Evolutionary conservation across 1,284 basidiomycete genomes (phyloP).

Genomic region (Pyrrhoderma lamaoense): DNA sequence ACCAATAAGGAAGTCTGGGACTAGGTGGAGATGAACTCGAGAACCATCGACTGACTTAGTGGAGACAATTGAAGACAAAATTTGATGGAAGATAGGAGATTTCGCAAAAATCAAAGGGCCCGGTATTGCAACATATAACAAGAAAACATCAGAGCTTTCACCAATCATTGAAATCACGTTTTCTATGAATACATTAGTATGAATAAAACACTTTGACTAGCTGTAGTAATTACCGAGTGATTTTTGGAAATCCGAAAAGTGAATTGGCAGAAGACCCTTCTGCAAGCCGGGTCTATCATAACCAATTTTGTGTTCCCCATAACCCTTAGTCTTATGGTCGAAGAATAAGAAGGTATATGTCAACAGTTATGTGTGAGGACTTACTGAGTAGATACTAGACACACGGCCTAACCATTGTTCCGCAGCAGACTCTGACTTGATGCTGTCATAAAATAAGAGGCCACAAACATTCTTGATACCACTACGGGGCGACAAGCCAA

Average conservation of each 20-base stretch:
- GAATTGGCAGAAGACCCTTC: constrained; percentile 53
- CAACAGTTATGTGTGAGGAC: constrained; percentile 21
- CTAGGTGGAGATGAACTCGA: constrained; percentile 55
- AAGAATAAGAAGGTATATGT: constrained; percentile 4
- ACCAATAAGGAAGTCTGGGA: constrained; percentile 55
- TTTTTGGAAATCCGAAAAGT: constrained; percentile 61
- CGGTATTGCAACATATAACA: constrained; percentile 65
- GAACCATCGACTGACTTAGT: constrained; percentile 36
- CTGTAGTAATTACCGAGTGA: constrained; percentile 43
- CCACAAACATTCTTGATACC: constrained; percentile 63
- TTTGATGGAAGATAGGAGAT: constrained; percentile 54
- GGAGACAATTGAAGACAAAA: constrained; percentile 50
- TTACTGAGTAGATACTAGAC: constrained; percentile 49
- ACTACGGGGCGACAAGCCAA: constrained; percentile 61
- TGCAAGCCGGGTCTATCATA: constrained; percentile 36
- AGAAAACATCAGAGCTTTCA: constrained; percentile 33
- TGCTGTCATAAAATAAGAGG: constrained; percentile 63
- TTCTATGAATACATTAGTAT: constrained; percentile 28
- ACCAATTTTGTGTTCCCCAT: constrained; percentile 51
- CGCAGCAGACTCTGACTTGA: constrained; percentile 39
- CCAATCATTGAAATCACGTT: constrained; percentile 44
- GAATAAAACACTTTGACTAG: too few species aligned
- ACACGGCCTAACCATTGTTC: constrained; percentile 52
- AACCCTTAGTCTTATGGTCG: constrained; percentile 45
- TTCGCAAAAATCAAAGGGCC: constrained; percentile 44